Conservation (phyloP, 83 land plant species). For the Thuja plicata region DNA sequence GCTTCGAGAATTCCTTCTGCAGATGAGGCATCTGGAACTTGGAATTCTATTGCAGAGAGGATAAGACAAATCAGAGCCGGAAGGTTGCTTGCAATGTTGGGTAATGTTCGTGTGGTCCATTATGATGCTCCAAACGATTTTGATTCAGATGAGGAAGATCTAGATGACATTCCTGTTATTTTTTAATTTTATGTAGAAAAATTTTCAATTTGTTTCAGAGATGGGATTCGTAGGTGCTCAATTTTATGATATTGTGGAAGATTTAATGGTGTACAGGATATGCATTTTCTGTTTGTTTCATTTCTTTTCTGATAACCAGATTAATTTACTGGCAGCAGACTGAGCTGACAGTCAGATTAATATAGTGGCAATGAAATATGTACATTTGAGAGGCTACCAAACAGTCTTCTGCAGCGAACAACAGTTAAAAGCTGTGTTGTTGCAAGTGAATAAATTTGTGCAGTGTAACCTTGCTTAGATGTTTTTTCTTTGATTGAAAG, state of each 20-base stretch:
- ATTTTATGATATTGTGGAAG: background rate
- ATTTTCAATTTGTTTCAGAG: background rate
- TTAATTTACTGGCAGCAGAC: background rate
- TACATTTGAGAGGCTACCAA: background rate
- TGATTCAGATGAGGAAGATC: conserved; percentile 9
- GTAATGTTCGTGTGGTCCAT: conserved; percentile 6
- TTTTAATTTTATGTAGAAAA: background rate
- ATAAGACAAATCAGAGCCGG: conserved; percentile 23
- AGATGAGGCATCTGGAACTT: conserved; percentile 12
- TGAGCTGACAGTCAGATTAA: background rate
- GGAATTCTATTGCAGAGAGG: conserved; percentile 32
- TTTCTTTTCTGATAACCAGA: background rate
- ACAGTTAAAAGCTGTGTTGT: background rate
- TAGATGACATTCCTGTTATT: background rate
- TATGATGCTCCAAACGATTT: background rate
- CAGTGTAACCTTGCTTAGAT: background rate
- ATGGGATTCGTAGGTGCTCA: background rate
- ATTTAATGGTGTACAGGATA: background rate
- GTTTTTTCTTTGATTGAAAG: background rate
- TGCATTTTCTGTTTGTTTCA: background rate
- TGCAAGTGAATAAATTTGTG: background rate
- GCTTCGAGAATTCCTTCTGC: background rate
- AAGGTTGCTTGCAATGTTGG: conserved; percentile 14
- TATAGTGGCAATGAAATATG: background rate
- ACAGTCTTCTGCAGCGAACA: background rate